Evolutionary conservation across 2,329 filamentous ascomycete genomes (phyloP), one percentile per base, ranked within the genome.

Genomic region (Pseudopyricularia javanii): DNA sequence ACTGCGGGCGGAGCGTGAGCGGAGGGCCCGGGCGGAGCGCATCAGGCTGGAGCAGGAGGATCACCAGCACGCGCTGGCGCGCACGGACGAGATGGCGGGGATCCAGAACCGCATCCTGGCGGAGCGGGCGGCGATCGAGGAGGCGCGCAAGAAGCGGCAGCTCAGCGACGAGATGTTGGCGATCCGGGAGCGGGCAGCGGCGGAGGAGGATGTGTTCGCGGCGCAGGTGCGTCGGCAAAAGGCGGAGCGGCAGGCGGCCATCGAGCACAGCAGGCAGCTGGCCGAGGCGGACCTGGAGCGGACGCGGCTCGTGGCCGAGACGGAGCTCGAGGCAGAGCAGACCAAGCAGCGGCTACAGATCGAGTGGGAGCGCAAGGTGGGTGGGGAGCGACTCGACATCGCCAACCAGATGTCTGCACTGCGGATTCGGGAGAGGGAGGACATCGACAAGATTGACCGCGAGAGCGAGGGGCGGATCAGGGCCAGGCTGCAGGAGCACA

Each of bases 51-150:
- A 79, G 7, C 64, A 67, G 0, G 70, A 78, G 54, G 76, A 79
- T 20, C 76, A 79, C 57, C 60, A 63, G 1, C 67, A 73, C 1
- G 65, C 70, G 1, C 66, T 80, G 2, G 69, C 70, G 6, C 72
- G 76, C 3, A 72, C 70, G 22, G 70, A 70, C 32, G 77, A 80
- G 58, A 66, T 79, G 0, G 76, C 78, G 0, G 65, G 64, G 1
- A 68, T 78, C 0, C 75, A 79, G 56, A 69, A 72, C 52, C 69
- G 75, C 53, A 75, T 80, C 49, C 72, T 70, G 60, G 64, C 67
- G 0, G 68, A 71, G 49, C 73, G 74, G 50, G 69, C 73, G 0
- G 72, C 76, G 54, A 67, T 79, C 26, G 78, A 80, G 54, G 75
- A 78, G 53, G 66, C 69, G 11, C 72, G 74, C 7, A 71, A 71